A percentile compares a stretch with the other conserved stretches of the same genome.
Conservation (phyloP, 2,329 filamentous ascomycete genomes). For the Fusarium albosuccineum region DNA sequence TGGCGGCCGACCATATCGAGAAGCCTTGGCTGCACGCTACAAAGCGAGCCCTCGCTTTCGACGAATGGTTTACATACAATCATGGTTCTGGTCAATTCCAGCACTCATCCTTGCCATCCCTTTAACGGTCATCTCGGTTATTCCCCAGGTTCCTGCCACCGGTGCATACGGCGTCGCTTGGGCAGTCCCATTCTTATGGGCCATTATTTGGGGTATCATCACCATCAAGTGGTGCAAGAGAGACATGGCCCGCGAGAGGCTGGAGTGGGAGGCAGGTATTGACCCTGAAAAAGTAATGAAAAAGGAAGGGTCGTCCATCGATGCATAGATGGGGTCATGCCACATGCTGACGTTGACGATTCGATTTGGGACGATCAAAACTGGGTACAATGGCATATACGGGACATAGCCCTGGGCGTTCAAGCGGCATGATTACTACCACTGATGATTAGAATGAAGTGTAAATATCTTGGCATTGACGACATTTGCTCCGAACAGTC, state of each 20-base stretch:
- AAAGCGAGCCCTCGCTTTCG: slow-evolving; percentile 57
- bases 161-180: slow-evolving; percentile 55
- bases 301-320: slow-evolving; percentile 27
- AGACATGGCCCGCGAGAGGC: slow-evolving; percentile 53
- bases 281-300: slow-evolving; percentile 40
- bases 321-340: slow-evolving; percentile 9
- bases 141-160: slow-evolving; percentile 51
- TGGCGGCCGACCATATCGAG: slow-evolving; percentile 60
- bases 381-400: slow-evolving; percentile 23
- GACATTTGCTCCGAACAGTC: background rate
- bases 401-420: slow-evolving; percentile 27
- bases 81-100: slow-evolving; percentile 58
- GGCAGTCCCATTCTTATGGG: slow-evolving; percentile 57
- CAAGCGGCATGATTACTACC: slow-evolving; percentile 2
- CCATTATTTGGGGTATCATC: slow-evolving; percentile 51
- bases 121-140: slow-evolving; percentile 54
- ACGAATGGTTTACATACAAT: slow-evolving; percentile 56
- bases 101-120: slow-evolving; percentile 53
- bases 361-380: background rate
- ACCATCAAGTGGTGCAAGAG: slow-evolving; percentile 54
- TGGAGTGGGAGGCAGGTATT: slow-evolving; percentile 53
- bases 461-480: slow-evolving; percentile 1
- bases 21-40: slow-evolving; percentile 58
- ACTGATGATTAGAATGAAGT: slow-evolving; percentile 22
- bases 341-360: background rate